phyloP scores from a whole-genome alignment of 306 rosid species.

The Vigna hirtella region DNA sequence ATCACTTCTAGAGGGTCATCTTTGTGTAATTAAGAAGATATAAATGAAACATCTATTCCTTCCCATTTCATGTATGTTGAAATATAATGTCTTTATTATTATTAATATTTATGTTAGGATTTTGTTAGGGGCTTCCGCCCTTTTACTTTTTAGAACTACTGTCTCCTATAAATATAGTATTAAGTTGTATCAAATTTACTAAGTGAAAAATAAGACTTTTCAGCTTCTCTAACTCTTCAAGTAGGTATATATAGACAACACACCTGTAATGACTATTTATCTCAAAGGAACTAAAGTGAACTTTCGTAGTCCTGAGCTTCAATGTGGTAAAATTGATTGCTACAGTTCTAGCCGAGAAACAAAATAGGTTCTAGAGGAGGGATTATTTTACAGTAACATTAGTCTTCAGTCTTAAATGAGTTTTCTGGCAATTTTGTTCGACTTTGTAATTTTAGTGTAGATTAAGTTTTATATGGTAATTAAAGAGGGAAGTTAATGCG shows the following conservation, averaged over 20 bases:
- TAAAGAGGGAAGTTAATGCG: neutral
- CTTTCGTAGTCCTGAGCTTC: neutral
- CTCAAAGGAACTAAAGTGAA: neutral
- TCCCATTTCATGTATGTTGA: neutral
- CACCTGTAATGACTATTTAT: slow-evolving; percentile 5
- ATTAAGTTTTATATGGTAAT: slow-evolving; percentile 12
- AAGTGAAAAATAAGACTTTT: too few relatives aligned
- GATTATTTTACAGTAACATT: neutral
- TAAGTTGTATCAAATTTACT: too few relatives aligned
- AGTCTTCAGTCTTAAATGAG: neutral
- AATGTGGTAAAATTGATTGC: neutral
- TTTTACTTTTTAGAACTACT: too few relatives aligned
- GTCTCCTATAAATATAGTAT: too few relatives aligned
- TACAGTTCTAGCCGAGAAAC: neutral
- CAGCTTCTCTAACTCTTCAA: too few relatives aligned
- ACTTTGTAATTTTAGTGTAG: slow-evolving; percentile 14
- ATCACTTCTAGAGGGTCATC: neutral
- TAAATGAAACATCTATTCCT: slow-evolving; percentile 11
- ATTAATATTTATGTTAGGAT: too few relatives aligned
- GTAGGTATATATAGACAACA: neutral
- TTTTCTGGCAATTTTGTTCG: neutral
- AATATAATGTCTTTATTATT: too few relatives aligned
- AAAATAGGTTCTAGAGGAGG: neutral
- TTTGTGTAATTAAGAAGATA: slow-evolving; percentile 23
- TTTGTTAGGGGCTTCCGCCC: too few relatives aligned